These are phyloP conservation scores for Elsinoe fawcettii DNA, from an alignment of 2,329 filamentous ascomycete genomes.

Conservation along the genomic window DNA sequence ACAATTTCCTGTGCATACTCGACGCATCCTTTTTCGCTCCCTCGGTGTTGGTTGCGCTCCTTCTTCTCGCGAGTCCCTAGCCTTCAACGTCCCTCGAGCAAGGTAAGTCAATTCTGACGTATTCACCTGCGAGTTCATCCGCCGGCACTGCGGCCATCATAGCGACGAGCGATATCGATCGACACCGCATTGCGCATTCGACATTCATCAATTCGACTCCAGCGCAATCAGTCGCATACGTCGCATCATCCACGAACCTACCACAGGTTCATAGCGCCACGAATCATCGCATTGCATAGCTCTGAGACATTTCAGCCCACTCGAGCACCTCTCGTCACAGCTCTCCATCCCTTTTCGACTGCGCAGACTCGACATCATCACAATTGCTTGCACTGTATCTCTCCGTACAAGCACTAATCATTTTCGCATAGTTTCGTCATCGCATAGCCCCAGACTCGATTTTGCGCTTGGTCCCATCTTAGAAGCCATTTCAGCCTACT, in stretches of 20 bases:
- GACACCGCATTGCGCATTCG: not conserved
- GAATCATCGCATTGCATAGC: constrained; percentile 4
- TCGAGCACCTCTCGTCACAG: not conserved
- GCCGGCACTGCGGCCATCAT: not conserved
- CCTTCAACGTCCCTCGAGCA: constrained; percentile 3
- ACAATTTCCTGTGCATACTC: constrained; percentile 17
- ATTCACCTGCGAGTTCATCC: not conserved
- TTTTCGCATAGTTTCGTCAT: not conserved
- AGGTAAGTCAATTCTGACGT: constrained; percentile 9
- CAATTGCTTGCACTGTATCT: not conserved
- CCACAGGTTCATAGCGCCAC: not conserved
- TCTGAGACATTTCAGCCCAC: constrained; percentile 7
- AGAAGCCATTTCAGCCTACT: not conserved
- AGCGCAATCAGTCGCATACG: not conserved
- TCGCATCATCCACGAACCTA: not conserved
- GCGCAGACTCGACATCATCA: not conserved
- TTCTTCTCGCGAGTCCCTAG: constrained; percentile 12
- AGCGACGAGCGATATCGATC: not conserved
- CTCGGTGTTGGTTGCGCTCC: constrained; percentile 15
- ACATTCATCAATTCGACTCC: not conserved
- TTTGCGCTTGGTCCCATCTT: constrained; percentile 8
- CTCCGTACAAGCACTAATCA: not conserved
- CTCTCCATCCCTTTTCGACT: constrained; percentile 5
- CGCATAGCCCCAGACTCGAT: constrained; percentile 10
- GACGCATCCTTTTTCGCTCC: constrained; percentile 5